Conservation (phyloP, 352 stramenopile species). For the Aphanomyces stellatus region DNA sequence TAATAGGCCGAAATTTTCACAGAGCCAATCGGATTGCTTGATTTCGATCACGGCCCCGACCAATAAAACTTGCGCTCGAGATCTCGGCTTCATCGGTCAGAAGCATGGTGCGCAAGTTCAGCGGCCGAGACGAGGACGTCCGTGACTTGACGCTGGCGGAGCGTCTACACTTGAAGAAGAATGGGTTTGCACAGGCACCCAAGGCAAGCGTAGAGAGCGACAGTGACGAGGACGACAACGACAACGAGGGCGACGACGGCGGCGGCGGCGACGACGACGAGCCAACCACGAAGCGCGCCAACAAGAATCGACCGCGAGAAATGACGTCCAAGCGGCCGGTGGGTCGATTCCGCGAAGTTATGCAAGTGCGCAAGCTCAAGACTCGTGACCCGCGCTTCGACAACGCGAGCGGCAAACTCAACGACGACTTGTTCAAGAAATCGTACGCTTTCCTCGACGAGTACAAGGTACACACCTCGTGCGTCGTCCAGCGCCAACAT, state of each 20-base stretch:
- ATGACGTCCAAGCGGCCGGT: slow-evolving; percentile 79
- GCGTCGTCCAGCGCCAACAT: background rate
- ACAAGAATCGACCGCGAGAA: slow-evolving; percentile 84
- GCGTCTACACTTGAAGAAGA: slow-evolving; percentile 68
- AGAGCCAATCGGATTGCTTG: background rate
- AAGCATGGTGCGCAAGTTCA: background rate
- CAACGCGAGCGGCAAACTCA: slow-evolving; percentile 66
- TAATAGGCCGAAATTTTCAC: no score
- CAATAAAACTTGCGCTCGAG: background rate
- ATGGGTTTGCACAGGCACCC: slow-evolving; percentile 43
- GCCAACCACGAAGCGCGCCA: slow-evolving; percentile 33
- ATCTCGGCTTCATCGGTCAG: background rate
- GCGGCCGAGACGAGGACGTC: no score
- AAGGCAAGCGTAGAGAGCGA: background rate
- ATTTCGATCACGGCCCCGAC: background rate
- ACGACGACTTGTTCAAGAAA: slow-evolving; percentile 83
- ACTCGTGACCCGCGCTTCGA: slow-evolving; percentile 84
- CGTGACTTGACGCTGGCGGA: slow-evolving; percentile 67
- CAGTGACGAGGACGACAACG: slow-evolving; percentile 14
- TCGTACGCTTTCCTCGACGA: slow-evolving; percentile 86
- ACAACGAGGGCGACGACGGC: background rate
- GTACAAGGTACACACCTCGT: slow-evolving; percentile 45
- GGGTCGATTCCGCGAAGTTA: slow-evolving; percentile 61
- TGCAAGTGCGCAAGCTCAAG: slow-evolving; percentile 71
- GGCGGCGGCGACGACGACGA: slow-evolving; percentile 17